Conservation (phyloP, 805 yeast species). For the Teunomyces funiuensis region DNA sequence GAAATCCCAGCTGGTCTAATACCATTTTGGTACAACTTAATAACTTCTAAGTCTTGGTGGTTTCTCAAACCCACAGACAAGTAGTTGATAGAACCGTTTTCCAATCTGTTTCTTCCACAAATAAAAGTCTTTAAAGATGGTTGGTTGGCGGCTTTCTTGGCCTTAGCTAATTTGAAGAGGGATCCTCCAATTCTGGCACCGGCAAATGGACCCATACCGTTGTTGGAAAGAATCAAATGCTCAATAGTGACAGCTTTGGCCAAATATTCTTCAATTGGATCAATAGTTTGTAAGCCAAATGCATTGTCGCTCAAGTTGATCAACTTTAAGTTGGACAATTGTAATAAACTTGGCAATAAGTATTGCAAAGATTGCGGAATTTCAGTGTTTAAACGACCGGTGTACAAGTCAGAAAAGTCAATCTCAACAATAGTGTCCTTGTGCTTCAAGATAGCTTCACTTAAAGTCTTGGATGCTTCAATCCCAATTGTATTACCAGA, state of each 20-base stretch:
- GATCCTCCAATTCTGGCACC: conserved; percentile 93
- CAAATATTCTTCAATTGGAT: conserved; percentile 77
- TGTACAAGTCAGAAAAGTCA: conserved; percentile 88
- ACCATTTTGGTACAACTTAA: conserved; percentile 92
- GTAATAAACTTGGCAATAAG: conserved; percentile 70
- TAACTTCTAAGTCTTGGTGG: conserved; percentile 68
- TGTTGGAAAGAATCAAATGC: conserved; percentile 86
- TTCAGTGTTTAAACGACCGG: conserved; percentile 92
- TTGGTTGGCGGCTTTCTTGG: conserved; percentile 54
- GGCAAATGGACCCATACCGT: conserved; percentile 98
- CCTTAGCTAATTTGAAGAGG: conserved; percentile 64
- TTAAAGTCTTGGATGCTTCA: conserved; percentile 76
- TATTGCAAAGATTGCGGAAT: conserved; percentile 79
- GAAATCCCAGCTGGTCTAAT: conserved; percentile 92
- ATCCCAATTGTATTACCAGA: conserved; percentile 95
- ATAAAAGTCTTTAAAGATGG: conserved; percentile 75
- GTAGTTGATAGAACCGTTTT: conserved; percentile 87
- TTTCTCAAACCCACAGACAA: conserved; percentile 83
- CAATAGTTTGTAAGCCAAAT: conserved; percentile 92
- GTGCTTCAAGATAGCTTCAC: conserved; percentile 50
- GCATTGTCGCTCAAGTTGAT: conserved; percentile 93
- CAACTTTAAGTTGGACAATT: conserved; percentile 66
- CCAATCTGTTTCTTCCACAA: conserved; percentile 96
- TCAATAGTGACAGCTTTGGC: conserved; percentile 74
- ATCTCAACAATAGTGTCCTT: conserved; percentile 58